A percentile compares a stretch with the other conserved stretches of the same genome.
Conservation (phyloP, 1,284 basidiomycete genomes). For the Phellopilus nigrolimitatus region DNA sequence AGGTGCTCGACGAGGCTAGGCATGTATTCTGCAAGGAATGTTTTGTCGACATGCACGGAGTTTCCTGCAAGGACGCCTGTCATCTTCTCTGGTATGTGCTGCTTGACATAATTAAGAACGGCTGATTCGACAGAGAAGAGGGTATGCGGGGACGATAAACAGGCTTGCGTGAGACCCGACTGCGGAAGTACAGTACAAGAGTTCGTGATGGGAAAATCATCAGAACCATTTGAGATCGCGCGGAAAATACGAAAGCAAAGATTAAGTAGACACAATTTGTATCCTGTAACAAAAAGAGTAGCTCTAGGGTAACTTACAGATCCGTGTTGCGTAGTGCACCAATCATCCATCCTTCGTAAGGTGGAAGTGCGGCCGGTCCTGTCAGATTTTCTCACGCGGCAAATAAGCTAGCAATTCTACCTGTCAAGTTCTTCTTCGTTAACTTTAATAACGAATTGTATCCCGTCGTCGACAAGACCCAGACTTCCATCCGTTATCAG, state of each 20-base stretch:
- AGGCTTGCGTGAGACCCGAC: conserved; percentile 71
- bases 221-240: too few relatives aligned
- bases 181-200: too few relatives aligned
- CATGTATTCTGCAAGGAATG: conserved; percentile 72
- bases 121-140: conserved; percentile 49
- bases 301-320: conserved; percentile 38
- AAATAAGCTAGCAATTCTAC: conserved; percentile 36
- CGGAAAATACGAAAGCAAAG: too few relatives aligned
- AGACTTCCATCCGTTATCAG: conserved; percentile 80
- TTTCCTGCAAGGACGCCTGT: conserved; percentile 74
- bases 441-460: conserved; percentile 66
- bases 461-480: conserved; percentile 66
- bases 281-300: conserved; percentile 6
- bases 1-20: conserved; percentile 69
- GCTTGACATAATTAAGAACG: conserved; percentile 66
- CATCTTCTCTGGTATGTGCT: conserved; percentile 61
- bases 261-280: conserved; percentile 2
- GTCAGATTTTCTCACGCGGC: too few relatives aligned
- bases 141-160: conserved; percentile 56
- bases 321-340: conserved; percentile 73
- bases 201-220: too few relatives aligned
- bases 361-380: background rate
- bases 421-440: conserved; percentile 58
- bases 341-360: conserved; percentile 60
- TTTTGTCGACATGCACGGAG: conserved; percentile 74